Conservation (phyloP, 2,329 filamentous ascomycete genomes). For the Phialocephala subalpina region DNA sequence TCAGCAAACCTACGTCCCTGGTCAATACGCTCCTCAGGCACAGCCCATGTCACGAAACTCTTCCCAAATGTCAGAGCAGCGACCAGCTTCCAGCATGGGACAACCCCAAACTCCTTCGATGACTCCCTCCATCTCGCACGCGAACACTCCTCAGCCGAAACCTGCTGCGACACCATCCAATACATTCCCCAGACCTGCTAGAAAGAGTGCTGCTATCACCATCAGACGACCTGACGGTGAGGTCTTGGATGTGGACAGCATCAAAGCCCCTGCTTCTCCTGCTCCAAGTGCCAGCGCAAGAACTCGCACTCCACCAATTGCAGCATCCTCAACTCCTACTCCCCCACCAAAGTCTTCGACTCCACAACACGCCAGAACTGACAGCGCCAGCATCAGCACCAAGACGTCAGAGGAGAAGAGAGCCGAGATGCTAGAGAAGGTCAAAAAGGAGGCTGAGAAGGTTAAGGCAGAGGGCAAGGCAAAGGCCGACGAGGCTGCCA, state of each 20-base stretch:
- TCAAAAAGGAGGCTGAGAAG: conserved; percentile 48
- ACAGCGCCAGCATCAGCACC: conserved; percentile 63
- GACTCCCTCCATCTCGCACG: conserved; percentile 47
- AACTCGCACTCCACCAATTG: conserved; percentile 67
- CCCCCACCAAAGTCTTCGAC: conserved; percentile 81
- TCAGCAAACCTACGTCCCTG: conserved; percentile 47
- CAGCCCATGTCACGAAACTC: conserved; percentile 83
- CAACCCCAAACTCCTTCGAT: conserved; percentile 45
- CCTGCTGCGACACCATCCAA: conserved; percentile 50
- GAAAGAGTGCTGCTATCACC: conserved; percentile 77
- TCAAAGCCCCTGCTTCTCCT: conserved; percentile 70
- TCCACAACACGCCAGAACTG: conserved; percentile 71
- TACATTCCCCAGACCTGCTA: conserved; percentile 40
- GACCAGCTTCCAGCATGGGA: conserved; percentile 55
- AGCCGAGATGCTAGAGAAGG: conserved; percentile 74
- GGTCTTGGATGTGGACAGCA: conserved; percentile 71
- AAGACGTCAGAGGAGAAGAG: conserved; percentile 86
- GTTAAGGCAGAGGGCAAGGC: conserved; percentile 46
- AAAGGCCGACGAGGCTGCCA: conserved; percentile 42
- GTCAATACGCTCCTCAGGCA: conserved; percentile 54
- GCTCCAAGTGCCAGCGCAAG: conserved; percentile 62
- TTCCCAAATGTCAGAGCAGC: conserved; percentile 76
- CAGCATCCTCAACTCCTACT: conserved; percentile 75
- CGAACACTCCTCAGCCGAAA: conserved; percentile 66
- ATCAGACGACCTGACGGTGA: conserved; percentile 89